Evolutionary conservation across 495 filamentous ascomycete genomes (phyloP).

Genomic region (Hypoxylon crocopeplum): DNA sequence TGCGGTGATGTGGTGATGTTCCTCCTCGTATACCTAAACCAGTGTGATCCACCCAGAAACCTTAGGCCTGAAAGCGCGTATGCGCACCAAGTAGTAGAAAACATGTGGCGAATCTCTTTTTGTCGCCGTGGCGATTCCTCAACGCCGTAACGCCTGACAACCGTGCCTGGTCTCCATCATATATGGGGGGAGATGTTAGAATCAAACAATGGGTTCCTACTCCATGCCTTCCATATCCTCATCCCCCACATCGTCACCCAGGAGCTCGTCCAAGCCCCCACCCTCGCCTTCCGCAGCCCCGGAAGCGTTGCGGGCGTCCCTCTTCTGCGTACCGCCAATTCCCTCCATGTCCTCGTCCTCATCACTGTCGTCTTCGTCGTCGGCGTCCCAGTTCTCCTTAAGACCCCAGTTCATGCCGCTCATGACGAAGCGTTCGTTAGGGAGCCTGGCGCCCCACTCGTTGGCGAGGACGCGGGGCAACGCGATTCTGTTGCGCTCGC

Average conservation of each 20-base stretch:
- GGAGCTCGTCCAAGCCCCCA: conserved; percentile 60
- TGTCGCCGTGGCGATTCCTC: too few relatives aligned
- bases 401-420: conserved; percentile 85
- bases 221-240: conserved; percentile 44
- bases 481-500: conserved; percentile 79
- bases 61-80: too few relatives aligned
- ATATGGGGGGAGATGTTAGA: not conserved
- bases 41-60: too few relatives aligned
- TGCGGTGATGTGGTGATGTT: too few relatives aligned
- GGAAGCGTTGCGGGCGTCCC: too few relatives aligned
- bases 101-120: too few relatives aligned
- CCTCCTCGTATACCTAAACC: too few relatives aligned
- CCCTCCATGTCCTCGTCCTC: conserved; percentile 55
- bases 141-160: too few relatives aligned
- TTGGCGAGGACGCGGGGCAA: conserved; percentile 73
- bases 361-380: conserved; percentile 62
- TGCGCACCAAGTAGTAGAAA: too few relatives aligned
- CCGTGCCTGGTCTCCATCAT: too few relatives aligned
- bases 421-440: conserved; percentile 89
- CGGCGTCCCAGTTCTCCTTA: conserved; percentile 61
- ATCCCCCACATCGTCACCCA: conserved; percentile 53
- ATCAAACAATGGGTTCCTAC: too few relatives aligned
- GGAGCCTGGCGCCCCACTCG: conserved; percentile 84
- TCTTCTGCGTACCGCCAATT: conserved; percentile 46
- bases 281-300: conserved; percentile 64